Base-by-base conservation (phyloP, 2,329 filamentous ascomycete species). In the Didymella arachidicola region DNA sequence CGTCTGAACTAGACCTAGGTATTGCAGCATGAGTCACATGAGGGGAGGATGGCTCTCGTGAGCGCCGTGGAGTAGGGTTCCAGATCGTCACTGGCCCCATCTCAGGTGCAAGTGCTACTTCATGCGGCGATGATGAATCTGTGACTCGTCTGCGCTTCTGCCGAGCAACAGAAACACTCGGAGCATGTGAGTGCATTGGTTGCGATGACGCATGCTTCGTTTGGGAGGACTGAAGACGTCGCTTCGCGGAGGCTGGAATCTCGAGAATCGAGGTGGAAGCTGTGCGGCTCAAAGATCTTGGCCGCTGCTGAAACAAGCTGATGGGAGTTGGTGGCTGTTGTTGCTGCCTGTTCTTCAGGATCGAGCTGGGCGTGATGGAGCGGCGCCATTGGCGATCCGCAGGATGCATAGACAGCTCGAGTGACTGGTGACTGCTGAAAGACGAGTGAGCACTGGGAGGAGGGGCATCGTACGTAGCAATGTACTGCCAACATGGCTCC, bases 401-500 rank as follows among this genome's bases (percentile, higher is more conserved):
- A 29, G 73, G 74, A n/a, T 74, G 71, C 68, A 76, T 70, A 4
- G 72, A 70, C 4, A 77, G 52, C 39, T 73, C 62, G 2, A 70
- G 55, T 2, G 72, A 75, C 30, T 74, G 70, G 29, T 73, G 62
- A 54, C 74, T 76, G 49, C 60, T 67, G 60, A 84, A 83, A 0
- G 82, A 83, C 0, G 80, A 78, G 42, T 80, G 75, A 10, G 80
- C 70, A 60, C 80, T 83, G 7, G 59, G 39, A 1, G 83, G 78
- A 3, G 80, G 70, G 34, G 84, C 84, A 65, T 93, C 90, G 7
- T 91, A 82, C 5, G 82, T 80, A 50, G 87, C 84, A 64, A 87
- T 84, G 80, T 85, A 90, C 3, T 82, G 77, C 90, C 90, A 93
- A 70, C 85, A 90, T 18, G 85, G 78, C 68, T 90, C 87, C 58